These are phyloP conservation scores for Pleurostoma richardsiae DNA, from an alignment of 2,329 filamentous ascomycete genomes.

Conservation along the genomic window DNA sequence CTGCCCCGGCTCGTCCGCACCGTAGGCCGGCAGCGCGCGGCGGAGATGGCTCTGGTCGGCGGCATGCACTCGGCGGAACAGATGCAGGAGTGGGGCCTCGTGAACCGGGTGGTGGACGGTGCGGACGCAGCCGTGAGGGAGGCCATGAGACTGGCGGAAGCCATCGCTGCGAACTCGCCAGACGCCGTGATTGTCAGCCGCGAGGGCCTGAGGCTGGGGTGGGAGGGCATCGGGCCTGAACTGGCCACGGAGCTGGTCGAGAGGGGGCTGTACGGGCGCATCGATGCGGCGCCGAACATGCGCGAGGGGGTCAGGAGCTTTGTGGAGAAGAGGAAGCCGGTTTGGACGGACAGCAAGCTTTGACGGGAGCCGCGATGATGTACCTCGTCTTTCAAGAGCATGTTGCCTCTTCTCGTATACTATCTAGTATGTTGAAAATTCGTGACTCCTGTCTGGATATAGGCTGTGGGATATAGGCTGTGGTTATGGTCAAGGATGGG, in stretches of 20 bases:
- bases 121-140: constrained; percentile 41
- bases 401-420: neutral
- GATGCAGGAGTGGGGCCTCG: constrained; percentile 60
- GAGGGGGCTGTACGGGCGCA: constrained; percentile 51
- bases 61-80: constrained; percentile 53
- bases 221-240: constrained; percentile 64
- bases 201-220: constrained; percentile 66
- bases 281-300: constrained; percentile 67
- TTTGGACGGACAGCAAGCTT: constrained; percentile 61
- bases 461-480: too few species aligned
- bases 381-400: too few species aligned
- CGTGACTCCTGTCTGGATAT: too few species aligned
- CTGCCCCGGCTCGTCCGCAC: constrained; percentile 61
- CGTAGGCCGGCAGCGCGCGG: constrained; percentile 64
- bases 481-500: too few species aligned
- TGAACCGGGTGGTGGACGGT: constrained; percentile 58
- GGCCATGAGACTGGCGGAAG: constrained; percentile 56
- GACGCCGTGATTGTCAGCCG: constrained; percentile 72
- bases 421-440: too few species aligned
- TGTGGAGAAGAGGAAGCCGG: constrained; percentile 67
- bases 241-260: constrained; percentile 53
- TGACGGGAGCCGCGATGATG: constrained; percentile 20
- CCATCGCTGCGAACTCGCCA: constrained; percentile 63
- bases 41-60: constrained; percentile 66
- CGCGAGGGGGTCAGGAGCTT: constrained; percentile 70